Percentiles rank a stretch among this genome's conserved stretches.
These are phyloP conservation scores for Abrus precatorius DNA, from an alignment of 306 rosid species.

Conservation along the genomic window DNA sequence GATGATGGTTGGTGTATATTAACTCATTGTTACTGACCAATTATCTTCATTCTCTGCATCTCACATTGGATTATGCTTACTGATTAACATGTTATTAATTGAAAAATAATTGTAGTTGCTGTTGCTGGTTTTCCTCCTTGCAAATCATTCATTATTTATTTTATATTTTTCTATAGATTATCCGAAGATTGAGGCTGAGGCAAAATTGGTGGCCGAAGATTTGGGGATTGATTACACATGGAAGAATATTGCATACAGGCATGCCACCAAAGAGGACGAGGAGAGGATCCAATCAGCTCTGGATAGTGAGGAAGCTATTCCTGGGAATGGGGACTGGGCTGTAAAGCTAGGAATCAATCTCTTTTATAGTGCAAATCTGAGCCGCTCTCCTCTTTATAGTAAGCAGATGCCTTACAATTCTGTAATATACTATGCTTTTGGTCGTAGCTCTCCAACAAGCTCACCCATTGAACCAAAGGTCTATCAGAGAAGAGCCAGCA, in stretches of 20 bases:
- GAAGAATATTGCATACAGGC: slow-evolving; percentile 64
- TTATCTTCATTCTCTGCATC: slow-evolving; percentile 16
- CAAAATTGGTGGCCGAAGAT: slow-evolving; percentile 72
- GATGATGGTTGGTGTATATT: slow-evolving; percentile 7
- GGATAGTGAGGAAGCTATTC: slow-evolving; percentile 78
- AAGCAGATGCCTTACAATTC: slow-evolving; percentile 94
- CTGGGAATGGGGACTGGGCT: slow-evolving; percentile 88
- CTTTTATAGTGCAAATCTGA: slow-evolving; percentile 81
- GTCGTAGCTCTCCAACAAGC: slow-evolving; percentile 61
- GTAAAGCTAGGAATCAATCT: slow-evolving; percentile 88
- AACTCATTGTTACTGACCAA: slow-evolving; percentile 1
- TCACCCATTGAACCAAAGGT: slow-evolving; percentile 60
- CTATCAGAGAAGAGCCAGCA: slow-evolving; percentile 64
- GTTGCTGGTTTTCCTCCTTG: slow-evolving; percentile 25
- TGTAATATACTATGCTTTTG: slow-evolving; percentile 78
- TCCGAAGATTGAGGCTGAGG: slow-evolving; percentile 84
- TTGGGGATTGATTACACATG: slow-evolving; percentile 59
- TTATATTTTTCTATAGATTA: slow-evolving; percentile 60
- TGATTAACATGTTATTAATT: not conserved
- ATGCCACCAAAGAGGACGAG: slow-evolving; percentile 69
- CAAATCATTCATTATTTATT: slow-evolving; percentile 34
- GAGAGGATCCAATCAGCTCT: slow-evolving; percentile 73
- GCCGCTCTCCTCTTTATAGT: slow-evolving; percentile 80
- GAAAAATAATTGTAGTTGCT: slow-evolving; percentile 17
- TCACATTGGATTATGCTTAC: slow-evolving; percentile 19